Percentiles rank a stretch among this genome's conserved stretches.
Conservation (phyloP, 768 basidiomycete species). For the Pleurotus cornucopiae region DNA sequence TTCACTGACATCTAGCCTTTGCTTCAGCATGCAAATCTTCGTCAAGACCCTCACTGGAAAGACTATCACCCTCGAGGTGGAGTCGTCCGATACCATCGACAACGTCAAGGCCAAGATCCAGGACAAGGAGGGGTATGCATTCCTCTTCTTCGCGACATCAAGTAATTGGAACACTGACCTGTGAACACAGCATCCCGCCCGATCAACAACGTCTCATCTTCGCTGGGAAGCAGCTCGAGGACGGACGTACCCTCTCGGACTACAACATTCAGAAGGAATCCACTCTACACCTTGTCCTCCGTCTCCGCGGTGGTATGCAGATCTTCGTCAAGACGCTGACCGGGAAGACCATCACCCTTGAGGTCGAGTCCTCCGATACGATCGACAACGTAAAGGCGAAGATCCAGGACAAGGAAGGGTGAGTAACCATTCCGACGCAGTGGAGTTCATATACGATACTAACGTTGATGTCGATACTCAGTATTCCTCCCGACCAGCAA, state of each 20-base stretch:
- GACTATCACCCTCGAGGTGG: conserved; percentile 92
- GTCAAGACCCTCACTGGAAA: conserved; percentile 87
- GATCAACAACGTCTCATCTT: conserved; percentile 76
- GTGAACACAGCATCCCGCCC: conserved; percentile 39
- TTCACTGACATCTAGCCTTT: conserved; percentile 38
- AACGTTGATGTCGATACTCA: too few relatives aligned
- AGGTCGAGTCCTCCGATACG: conserved; percentile 72
- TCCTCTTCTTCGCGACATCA: too few relatives aligned
- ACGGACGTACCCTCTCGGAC: conserved; percentile 64
- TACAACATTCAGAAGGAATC: conserved; percentile 76
- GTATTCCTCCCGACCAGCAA: conserved; percentile 33
- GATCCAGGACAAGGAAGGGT: conserved; percentile 75
- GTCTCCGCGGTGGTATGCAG: conserved; percentile 34
- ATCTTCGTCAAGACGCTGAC: conserved; percentile 63
- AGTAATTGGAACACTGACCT: too few relatives aligned
- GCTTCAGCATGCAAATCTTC: conserved; percentile 90
- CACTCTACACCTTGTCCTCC: conserved; percentile 46
- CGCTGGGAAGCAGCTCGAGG: conserved; percentile 75
- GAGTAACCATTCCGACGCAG: conserved; percentile 13
- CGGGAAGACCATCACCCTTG: conserved; percentile 70
- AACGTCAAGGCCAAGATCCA: conserved; percentile 84
- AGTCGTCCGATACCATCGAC: conserved; percentile 90
- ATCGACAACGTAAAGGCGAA: conserved; percentile 74
- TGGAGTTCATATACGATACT: too few relatives aligned
- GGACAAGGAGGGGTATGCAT: conserved; percentile 53